phyloP scores from a whole-genome alignment of 2,329 filamentous ascomycete genomes.

The Beauveria caledonica region DNA sequence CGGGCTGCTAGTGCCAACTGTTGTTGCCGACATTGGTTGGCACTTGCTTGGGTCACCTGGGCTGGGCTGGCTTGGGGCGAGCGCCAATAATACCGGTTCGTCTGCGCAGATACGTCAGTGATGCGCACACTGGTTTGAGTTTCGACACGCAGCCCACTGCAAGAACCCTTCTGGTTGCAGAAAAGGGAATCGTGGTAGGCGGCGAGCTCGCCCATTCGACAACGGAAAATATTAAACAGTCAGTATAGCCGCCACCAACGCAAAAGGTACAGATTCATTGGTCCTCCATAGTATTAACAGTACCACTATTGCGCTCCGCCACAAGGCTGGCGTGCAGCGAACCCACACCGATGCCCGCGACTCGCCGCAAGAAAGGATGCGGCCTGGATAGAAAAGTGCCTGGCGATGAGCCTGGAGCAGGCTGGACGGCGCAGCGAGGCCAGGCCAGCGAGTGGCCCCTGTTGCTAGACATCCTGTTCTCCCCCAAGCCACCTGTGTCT shows the following conservation, averaged over 20 bases:
- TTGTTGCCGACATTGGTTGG: not conserved
- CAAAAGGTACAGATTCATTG: not conserved
- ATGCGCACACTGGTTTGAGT: not conserved
- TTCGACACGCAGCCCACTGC: not conserved
- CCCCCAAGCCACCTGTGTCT: not conserved
- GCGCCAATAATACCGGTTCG: not conserved
- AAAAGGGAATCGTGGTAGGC: not conserved
- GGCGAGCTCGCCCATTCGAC: not conserved
- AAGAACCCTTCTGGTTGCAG: not conserved
- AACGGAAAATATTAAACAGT: not conserved
- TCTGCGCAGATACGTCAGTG: not conserved
- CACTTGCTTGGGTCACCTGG: not conserved
- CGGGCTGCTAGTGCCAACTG: not conserved
- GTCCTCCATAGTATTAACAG: not conserved
- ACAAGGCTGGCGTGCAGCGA: constrained; percentile 3
- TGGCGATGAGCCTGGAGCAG: constrained; percentile 5
- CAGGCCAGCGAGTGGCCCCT: not conserved
- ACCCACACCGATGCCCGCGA: not conserved
- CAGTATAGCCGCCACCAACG: constrained; percentile 5
- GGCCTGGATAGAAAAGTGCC: constrained; percentile 2
- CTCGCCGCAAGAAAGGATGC: not conserved
- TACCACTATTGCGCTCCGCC: constrained; percentile 6
- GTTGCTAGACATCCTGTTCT: not conserved
- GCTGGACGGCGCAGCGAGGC: not conserved
- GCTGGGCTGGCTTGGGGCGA: constrained; percentile 1